Evolutionary conservation across 352 stramenopile species (phyloP).

Genomic region (Globisporangium orthogonon): DNA sequence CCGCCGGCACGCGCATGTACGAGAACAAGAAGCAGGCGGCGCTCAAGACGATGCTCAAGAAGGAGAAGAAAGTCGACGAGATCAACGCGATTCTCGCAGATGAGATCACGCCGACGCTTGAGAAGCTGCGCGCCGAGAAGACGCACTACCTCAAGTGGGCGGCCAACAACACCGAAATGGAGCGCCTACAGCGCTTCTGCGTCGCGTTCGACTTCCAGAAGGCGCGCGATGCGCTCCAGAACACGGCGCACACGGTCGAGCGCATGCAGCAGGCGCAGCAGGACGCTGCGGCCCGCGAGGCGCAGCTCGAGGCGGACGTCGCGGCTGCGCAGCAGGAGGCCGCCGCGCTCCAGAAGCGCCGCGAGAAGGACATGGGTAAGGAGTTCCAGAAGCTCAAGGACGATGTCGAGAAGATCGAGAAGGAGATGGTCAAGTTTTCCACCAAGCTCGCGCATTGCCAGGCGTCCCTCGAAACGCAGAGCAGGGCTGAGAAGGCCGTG

Average conservation of each 20-base stretch:
- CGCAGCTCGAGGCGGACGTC: conserved; percentile 57
- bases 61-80: conserved; percentile 99
- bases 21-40: conserved; percentile 98
- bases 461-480: conserved; percentile 59
- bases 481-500: conserved; percentile 51
- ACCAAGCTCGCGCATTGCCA: conserved; percentile 78
- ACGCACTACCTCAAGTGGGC: conserved; percentile 98
- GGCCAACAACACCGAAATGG: conserved; percentile 98
- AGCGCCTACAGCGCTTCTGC: conserved; percentile 95
- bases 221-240: conserved; percentile 82
- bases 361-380: conserved; percentile 82
- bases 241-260: conserved; percentile 83
- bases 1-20: conserved; percentile 99
- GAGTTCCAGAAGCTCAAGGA: conserved; percentile 81
- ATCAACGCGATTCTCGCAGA: conserved; percentile 97
- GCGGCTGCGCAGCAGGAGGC: conserved; percentile 85
- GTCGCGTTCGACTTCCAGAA: conserved; percentile 94
- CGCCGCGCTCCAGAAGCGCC: conserved; percentile 58
- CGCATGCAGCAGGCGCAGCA: conserved; percentile 86
- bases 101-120: conserved; percentile 99
- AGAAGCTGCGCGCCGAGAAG: conserved; percentile 96
- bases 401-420: conserved; percentile 71
- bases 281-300: conserved; percentile 47
- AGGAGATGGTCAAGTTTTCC: conserved; percentile 79
- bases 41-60: conserved; percentile 99